Conservation (phyloP, 2,329 filamentous ascomycete species). For the Amylocarpus encephaloides region DNA sequence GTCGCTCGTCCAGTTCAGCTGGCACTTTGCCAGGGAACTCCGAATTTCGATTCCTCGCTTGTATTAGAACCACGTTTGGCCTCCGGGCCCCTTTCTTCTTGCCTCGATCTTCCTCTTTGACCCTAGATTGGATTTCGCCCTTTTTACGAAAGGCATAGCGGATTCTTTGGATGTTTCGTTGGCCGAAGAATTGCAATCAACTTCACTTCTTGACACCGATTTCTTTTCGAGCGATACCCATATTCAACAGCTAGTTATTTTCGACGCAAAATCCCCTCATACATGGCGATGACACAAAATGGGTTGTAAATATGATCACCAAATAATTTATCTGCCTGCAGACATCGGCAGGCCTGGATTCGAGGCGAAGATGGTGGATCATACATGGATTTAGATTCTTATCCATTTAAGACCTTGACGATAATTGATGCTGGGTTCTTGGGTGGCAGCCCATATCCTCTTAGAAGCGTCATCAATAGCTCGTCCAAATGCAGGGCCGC, state of each 20-base stretch:
- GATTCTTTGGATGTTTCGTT: not conserved
- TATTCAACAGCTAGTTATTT: too few relatives aligned
- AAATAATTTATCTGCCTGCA: too few relatives aligned
- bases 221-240: not conserved
- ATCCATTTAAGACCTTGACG: too few relatives aligned
- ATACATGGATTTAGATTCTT: not conserved
- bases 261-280: not conserved
- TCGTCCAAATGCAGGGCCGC: too few relatives aligned
- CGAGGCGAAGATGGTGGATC: not conserved
- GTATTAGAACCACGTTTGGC: not conserved
- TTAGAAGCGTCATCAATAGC: too few relatives aligned
- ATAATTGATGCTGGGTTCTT: not conserved
- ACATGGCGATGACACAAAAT: too few relatives aligned
- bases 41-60: constrained; percentile 1
- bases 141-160: not conserved
- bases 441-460: not conserved
- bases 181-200: not conserved
- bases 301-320: too few relatives aligned
- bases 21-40: not conserved
- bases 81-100: not conserved
- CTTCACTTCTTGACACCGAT: not conserved
- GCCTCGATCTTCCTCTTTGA: not conserved
- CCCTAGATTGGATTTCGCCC: not conserved
- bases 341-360: too few relatives aligned
- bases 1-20: not conserved